Evolutionary conservation across 1,284 basidiomycete species (phyloP).

Genomic region (Clitocybe nebularis): DNA sequence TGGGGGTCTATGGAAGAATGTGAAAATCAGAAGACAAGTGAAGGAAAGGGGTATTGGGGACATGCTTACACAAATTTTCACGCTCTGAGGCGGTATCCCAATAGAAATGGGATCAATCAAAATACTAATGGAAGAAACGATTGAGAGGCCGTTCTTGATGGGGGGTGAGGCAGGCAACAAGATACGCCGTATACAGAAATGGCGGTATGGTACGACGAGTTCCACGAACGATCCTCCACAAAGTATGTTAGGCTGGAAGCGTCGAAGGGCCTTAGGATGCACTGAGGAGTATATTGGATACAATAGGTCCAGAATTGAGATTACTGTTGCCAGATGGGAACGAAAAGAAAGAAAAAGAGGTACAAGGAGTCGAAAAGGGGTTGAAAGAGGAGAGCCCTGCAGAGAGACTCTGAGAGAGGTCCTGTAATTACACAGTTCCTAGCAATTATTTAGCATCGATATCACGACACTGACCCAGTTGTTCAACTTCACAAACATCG

Average conservation of each 20-base stretch:
- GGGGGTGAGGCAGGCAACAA: neutral
- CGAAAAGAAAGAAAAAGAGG: neutral
- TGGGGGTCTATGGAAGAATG: neutral
- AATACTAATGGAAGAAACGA: too few relatives aligned
- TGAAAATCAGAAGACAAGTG: neutral
- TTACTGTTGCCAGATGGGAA: constrained; percentile 1
- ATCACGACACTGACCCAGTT: neutral
- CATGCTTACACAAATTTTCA: too few relatives aligned
- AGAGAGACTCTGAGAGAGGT: constrained; percentile 12
- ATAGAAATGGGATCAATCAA: too few relatives aligned
- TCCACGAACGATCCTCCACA: neutral
- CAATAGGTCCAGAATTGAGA: constrained; percentile 1
- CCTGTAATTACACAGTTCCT: constrained; percentile 4
- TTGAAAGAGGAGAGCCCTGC: constrained; percentile 4
- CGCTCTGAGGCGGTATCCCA: too few relatives aligned
- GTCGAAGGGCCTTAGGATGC: constrained; percentile 1
- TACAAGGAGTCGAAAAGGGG: constrained; percentile 3
- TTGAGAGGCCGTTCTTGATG: too few relatives aligned
- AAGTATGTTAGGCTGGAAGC: neutral
- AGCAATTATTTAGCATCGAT: neutral
- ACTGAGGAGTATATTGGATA: constrained; percentile 4
- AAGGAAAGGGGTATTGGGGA: neutral
- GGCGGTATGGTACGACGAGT: constrained; percentile 10
- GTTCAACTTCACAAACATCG: constrained; percentile 19
- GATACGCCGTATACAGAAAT: constrained; percentile 9